Conservation (phyloP, 768 basidiomycete genomes). For the Aureoboletus auriporus region DNA sequence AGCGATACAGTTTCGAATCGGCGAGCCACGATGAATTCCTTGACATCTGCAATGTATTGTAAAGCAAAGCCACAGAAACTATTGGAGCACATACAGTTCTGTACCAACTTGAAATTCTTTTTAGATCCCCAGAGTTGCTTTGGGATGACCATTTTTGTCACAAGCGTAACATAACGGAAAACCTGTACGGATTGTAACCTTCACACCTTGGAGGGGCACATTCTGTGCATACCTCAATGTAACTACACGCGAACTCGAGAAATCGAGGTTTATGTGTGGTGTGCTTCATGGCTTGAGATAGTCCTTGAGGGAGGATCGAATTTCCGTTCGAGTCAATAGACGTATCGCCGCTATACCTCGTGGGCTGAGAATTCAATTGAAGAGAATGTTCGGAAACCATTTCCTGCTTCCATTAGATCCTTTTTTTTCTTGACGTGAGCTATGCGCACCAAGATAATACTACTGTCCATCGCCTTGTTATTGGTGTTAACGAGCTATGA, state of each 20-base stretch:
- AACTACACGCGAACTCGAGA: slow-evolving; percentile 66
- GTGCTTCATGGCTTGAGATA: slow-evolving; percentile 44
- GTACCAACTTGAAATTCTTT: slow-evolving; percentile 57
- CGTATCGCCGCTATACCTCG: slow-evolving; percentile 31
- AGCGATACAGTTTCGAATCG: slow-evolving; percentile 81
- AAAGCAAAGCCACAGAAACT: not conserved
- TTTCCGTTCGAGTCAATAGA: slow-evolving; percentile 55
- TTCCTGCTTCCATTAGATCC: slow-evolving; percentile 44
- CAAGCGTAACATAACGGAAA: slow-evolving; percentile 56
- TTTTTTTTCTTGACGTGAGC: not conserved
- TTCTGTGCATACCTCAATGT: slow-evolving; percentile 50
- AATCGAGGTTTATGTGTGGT: slow-evolving; percentile 67
- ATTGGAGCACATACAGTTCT: slow-evolving; percentile 43
- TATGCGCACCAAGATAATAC: slow-evolving; percentile 54
- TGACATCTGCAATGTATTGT: slow-evolving; percentile 48
- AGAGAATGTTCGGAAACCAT: slow-evolving; percentile 68
- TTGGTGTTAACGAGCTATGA: slow-evolving; percentile 37
- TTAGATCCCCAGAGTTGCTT: slow-evolving; percentile 74
- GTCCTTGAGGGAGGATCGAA: slow-evolving; percentile 40
- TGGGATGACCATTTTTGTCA: slow-evolving; percentile 71
- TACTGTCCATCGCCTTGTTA: slow-evolving; percentile 50
- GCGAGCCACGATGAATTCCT: slow-evolving; percentile 66
- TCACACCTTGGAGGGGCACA: not conserved
- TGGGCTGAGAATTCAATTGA: slow-evolving; percentile 51
- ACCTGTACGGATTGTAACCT: slow-evolving; percentile 44